Percentiles rank a stretch among this genome's conserved stretches.
Evolutionary conservation across 768 basidiomycete species (phyloP).

Genomic region (Coprinopsis cinerea): DNA sequence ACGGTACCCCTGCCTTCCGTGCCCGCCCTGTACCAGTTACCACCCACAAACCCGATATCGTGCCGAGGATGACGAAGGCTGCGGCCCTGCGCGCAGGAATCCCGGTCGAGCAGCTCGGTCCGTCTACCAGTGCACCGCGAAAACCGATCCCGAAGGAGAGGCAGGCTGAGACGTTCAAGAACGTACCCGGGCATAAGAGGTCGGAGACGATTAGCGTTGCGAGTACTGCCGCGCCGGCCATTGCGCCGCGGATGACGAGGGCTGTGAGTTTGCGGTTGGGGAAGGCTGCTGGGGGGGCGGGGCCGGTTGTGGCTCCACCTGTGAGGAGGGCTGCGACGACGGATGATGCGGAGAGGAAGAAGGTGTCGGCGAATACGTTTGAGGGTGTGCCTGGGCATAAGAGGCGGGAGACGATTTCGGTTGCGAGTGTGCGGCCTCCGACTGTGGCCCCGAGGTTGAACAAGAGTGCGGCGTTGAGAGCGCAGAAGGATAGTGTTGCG

Average conservation of each 20-base stretch:
- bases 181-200: conserved; percentile 82
- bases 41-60: conserved; percentile 57
- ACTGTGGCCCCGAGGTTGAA: conserved; percentile 65
- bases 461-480: conserved; percentile 69
- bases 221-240: conserved; percentile 63
- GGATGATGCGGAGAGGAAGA: conserved; percentile 23
- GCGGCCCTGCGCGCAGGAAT: conserved; percentile 68
- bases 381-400: conserved; percentile 85
- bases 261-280: conserved; percentile 69
- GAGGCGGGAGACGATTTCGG: conserved; percentile 66
- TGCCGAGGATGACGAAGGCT: conserved; percentile 71
- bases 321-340: conserved; percentile 26
- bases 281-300: too few relatives aligned
- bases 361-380: conserved; percentile 48
- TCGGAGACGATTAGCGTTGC: conserved; percentile 61
- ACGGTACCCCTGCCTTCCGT: conserved; percentile 50
- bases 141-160: conserved; percentile 56
- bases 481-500: conserved; percentile 44
- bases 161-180: conserved; percentile 58
- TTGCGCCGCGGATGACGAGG: conserved; percentile 71
- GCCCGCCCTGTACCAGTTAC: conserved; percentile 66
- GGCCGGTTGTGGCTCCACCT: conserved; percentile 30
- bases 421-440: conserved; percentile 63
- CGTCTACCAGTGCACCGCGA: conserved; percentile 37
- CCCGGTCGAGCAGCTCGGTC: conserved; percentile 41